phyloP scores from a whole-genome alignment of 495 filamentous ascomycete genomes.

The Aspergillus asperescens region DNA sequence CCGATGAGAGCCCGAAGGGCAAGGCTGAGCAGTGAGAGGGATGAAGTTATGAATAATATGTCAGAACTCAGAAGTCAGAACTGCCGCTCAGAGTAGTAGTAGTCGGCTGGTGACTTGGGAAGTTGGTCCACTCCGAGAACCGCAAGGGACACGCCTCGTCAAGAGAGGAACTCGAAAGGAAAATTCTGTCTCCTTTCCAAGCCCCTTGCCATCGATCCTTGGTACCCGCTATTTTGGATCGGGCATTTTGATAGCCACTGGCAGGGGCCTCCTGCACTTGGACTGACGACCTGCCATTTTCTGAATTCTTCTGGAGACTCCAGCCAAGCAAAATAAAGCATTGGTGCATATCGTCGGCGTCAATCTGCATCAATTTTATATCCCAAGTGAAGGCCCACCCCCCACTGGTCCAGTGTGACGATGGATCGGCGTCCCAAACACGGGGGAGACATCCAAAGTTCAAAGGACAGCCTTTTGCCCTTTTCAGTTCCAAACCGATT shows the following conservation, averaged over 20 bases:
- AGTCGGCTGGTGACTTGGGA: too few relatives aligned
- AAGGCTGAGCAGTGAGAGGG: too few relatives aligned
- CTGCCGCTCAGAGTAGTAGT: too few relatives aligned
- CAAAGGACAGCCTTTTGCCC: too few relatives aligned
- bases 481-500: too few relatives aligned
- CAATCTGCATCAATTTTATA: neutral
- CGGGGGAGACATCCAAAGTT: too few relatives aligned
- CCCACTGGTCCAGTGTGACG: too few relatives aligned
- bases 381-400: neutral
- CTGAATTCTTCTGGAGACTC: neutral
- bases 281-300: neutral
- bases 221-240: constrained; percentile 18
- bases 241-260: constrained; percentile 11
- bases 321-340: neutral
- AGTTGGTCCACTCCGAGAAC: constrained; percentile 6
- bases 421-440: constrained; percentile 30
- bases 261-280: constrained; percentile 5
- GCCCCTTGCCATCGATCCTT: constrained; percentile 13
- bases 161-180: neutral
- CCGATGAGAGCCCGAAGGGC: neutral
- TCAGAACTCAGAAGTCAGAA: too few relatives aligned
- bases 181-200: constrained; percentile 7
- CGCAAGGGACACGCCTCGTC: constrained; percentile 15
- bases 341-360: neutral
- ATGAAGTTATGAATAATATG: neutral